Base-by-base conservation (phyloP, 2,329 filamentous ascomycete genomes). In the Trichoderma sp. region DNA sequence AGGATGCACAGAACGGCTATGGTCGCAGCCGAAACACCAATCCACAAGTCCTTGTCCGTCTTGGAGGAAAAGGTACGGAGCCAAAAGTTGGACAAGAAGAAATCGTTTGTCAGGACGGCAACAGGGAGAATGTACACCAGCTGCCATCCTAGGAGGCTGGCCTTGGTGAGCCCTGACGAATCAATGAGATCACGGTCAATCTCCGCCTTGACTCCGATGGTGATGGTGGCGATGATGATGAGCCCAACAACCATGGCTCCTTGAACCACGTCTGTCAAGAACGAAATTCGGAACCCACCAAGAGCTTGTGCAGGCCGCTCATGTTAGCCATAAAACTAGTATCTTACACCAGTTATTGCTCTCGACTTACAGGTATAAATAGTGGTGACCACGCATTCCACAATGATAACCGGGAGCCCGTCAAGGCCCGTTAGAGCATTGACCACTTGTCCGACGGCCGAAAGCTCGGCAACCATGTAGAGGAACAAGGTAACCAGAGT, bases 391-490 rank as follows among this genome's bases (percentile, higher is more conserved):
- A 86, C 83, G 72, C 91, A 92, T 77, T 96, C 85, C 0, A 95
- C 90, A 72, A 96, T 92, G 70, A 96, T 86, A 21, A 90, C 87
- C 0, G 91, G 91, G 13, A 96, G 83, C 0, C 89, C 89, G 72
- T 94, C 84, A 49, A 96, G 83, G 2, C 91, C 91, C 0, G 92
- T 94, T 73, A 96, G 80, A 10, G 90, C 85, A 69, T 81, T 90
- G 74, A 95, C 85, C 49, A 95, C 92, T 78, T 95, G 92, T 63
- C 93, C 91, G 32, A 96, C 83, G 14, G 92, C 91, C 10, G 91
- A 94, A 54, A 96, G 84, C 81, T 96, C 92, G 24, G 91, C 88
- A 30, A 95, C 89, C 92, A 96, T 95, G 83, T 95, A 96, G 63
- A 96, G 79, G 78, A 95, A 96, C 74, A 96, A 85, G 1, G 92